These are phyloP conservation scores for Arthrobotrys entomopaga DNA, from an alignment of 2,329 filamentous ascomycete species.

Conservation along the genomic window DNA sequence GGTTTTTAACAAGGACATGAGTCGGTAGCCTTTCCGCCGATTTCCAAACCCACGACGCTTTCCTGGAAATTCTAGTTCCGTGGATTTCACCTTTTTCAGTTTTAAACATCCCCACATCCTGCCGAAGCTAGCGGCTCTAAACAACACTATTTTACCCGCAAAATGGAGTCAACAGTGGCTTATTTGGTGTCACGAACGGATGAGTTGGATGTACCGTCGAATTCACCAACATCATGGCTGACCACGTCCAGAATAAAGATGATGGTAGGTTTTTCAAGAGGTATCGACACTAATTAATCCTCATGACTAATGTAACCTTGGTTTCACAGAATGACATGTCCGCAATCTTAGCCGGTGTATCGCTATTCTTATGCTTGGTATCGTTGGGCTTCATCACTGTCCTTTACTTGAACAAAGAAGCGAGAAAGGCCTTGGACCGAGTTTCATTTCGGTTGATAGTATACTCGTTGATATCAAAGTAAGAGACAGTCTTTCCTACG, in stretches of 20 bases:
- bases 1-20: conserved; percentile 28
- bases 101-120: background rate
- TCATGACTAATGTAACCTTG: background rate
- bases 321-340: conserved; percentile 57
- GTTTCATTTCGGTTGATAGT: conserved; percentile 56
- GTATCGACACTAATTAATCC: background rate
- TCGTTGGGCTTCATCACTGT: conserved; percentile 53
- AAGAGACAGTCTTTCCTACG: conserved; percentile 4
- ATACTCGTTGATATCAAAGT: conserved; percentile 58
- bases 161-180: conserved; percentile 40
- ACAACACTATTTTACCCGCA: conserved; percentile 35
- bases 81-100: background rate
- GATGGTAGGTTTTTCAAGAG: conserved; percentile 30
- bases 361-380: conserved; percentile 46
- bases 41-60: conserved; percentile 34
- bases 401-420: conserved; percentile 51
- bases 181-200: conserved; percentile 30
- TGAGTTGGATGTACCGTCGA: background rate
- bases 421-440: conserved; percentile 54
- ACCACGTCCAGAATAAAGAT: conserved; percentile 48
- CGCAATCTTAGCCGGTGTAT: conserved; percentile 56
- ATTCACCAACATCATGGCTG: conserved; percentile 51
- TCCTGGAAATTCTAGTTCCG: conserved; percentile 22
- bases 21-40: conserved; percentile 14
- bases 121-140: no score